Evolutionary conservation across 192 early-diverging fungal genomes (phyloP), one percentile per base, ranked within the genome.

Genomic region (Coemansia sp.): DNA sequence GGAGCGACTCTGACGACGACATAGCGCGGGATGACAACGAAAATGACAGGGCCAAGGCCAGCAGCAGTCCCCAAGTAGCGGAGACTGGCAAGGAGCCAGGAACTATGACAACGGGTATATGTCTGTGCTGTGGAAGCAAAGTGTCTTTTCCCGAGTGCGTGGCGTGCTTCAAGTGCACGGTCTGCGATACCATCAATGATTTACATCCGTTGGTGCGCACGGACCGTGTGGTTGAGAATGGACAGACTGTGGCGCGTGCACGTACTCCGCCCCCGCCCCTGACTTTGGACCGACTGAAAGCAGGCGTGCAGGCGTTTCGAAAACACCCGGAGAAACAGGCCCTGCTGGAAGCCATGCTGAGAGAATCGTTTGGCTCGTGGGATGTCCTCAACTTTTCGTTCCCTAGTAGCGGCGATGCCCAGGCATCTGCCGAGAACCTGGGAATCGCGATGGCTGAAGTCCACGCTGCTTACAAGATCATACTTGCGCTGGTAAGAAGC

Each of bases 121-220:
- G 75, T 41, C 36, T 78, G 17, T 78, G 75, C 58, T 78, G 75
- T 33, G 65, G 58, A 14, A 70, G 62, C 46, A 72, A 68, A 32
- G 69, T 72, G 19, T 37, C 58, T 18, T 72, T 61, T 17, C 75
- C 75, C 1, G 53, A 26, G 9, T 42, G 61, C 1, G 75, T 72
- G 1, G 29, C 69, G 19, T 90, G 91, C 63, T 97, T 94, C 70
- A 83, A 89, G 38, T 97, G 95, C 76, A 92, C 93, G 8, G 89
- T 94, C 8, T 97, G 95, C 80, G 89, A 93, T 32, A 92, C 92
- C 0, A 84, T 92, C 55, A 92, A 92, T 67, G 88, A 92, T 46
- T 60, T 91, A 21, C 35, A 26, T 14, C 60, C 58, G 1, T n/a
- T 59, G 34, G 54, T 48, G 56, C 68, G 70, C 8, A 60, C 63